Percentiles rank a stretch among this genome's conserved stretches.
phyloP scores from a whole-genome alignment of 495 filamentous ascomycete genomes.

The Neurospora sp. region DNA sequence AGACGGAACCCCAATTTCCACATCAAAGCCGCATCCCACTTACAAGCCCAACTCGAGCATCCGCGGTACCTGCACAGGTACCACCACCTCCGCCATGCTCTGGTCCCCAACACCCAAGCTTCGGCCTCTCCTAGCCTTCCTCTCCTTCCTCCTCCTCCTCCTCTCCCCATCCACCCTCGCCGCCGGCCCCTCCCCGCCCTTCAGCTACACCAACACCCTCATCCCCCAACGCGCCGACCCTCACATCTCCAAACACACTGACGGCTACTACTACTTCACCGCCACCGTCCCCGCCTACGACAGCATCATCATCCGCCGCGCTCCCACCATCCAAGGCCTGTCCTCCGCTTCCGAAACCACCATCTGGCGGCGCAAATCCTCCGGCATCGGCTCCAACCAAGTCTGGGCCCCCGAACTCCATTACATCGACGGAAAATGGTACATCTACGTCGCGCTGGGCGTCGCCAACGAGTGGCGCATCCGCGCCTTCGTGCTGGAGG shows the following conservation, averaged over 20 bases:
- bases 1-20: not conserved
- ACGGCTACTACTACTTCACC: slow-evolving; percentile 43
- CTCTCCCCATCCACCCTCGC: not conserved
- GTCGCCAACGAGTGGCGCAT: slow-evolving; percentile 17
- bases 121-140: not conserved
- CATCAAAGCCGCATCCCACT: not conserved
- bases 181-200: slow-evolving; percentile 6
- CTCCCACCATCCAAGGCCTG: slow-evolving; percentile 39
- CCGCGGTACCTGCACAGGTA: rapidly evolving
- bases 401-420: slow-evolving; percentile 50
- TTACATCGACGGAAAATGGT: slow-evolving; percentile 37
- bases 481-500: slow-evolving; percentile 20
- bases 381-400: slow-evolving; percentile 37
- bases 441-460: slow-evolving; percentile 32
- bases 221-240: slow-evolving; percentile 18
- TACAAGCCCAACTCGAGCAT: not conserved
- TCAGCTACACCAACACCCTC: slow-evolving; percentile 17
- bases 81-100: not conserved
- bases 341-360: slow-evolving; percentile 27
- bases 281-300: slow-evolving; percentile 36
- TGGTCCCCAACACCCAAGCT: not conserved
- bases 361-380: slow-evolving; percentile 28
- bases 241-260: slow-evolving; percentile 32
- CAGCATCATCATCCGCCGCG: slow-evolving; percentile 37
- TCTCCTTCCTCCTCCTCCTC: slow-evolving; percentile 3